These are phyloP conservation scores for Xylaria telfairii DNA, from an alignment of 495 filamentous ascomycete species.

Conservation along the genomic window DNA sequence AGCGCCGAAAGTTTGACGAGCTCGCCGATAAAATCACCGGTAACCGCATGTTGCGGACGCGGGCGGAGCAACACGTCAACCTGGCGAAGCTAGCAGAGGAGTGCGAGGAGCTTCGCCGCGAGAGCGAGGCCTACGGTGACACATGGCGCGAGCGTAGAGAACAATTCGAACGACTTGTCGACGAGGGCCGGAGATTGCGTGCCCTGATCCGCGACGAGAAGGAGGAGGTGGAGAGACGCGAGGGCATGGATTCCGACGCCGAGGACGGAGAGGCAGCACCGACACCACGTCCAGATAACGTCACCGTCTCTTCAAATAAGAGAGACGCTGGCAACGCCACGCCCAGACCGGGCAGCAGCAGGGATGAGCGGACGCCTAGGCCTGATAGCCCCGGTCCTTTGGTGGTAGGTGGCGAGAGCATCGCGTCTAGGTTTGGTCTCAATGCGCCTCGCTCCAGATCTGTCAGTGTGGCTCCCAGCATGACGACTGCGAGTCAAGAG, in stretches of 20 bases:
- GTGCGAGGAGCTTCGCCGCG: constrained; percentile 83
- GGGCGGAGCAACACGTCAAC: constrained; percentile 81
- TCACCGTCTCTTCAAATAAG: constrained; percentile 38
- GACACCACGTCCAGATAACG: constrained; percentile 49
- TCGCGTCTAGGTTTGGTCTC: constrained; percentile 52
- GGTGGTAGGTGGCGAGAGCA: constrained; percentile 28
- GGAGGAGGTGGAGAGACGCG: constrained; percentile 74
- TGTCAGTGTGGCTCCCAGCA: constrained; percentile 48
- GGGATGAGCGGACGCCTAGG: constrained; percentile 70
- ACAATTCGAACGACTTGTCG: constrained; percentile 90
- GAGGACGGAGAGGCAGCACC: constrained; percentile 64
- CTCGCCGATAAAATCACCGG: constrained; percentile 84
- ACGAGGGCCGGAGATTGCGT: constrained; percentile 85
- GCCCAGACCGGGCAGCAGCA: constrained; percentile 50
- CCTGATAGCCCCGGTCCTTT: constrained; percentile 55
- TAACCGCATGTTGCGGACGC: constrained; percentile 76
- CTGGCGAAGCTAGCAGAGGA: constrained; percentile 83
- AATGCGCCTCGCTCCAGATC: constrained; percentile 56
- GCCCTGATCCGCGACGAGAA: constrained; percentile 93
- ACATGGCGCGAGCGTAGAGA: constrained; percentile 87
- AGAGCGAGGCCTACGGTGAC: constrained; percentile 78
- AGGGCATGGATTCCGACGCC: constrained; percentile 85
- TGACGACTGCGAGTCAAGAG: constrained; percentile 51
- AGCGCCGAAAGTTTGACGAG: constrained; percentile 86
- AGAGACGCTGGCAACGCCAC: constrained; percentile 51